Conservation (phyloP, 495 filamentous ascomycete genomes). For the Xylaria venustula region DNA sequence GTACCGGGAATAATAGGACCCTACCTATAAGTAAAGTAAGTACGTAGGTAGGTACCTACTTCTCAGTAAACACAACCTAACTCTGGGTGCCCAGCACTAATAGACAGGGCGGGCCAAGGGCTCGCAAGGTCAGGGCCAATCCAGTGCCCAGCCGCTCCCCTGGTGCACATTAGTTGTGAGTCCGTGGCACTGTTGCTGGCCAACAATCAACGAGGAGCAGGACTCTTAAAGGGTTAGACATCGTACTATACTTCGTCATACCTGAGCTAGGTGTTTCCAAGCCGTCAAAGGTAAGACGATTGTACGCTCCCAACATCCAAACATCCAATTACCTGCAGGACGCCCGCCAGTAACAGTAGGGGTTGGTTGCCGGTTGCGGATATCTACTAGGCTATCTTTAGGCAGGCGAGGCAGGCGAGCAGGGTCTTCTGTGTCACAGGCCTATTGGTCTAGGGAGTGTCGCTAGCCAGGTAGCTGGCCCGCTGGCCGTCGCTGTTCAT, state of each 20-base stretch:
- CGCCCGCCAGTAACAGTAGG: background rate
- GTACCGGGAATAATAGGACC: too few relatives aligned
- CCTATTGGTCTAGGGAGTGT: constrained; percentile 1
- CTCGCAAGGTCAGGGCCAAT: background rate
- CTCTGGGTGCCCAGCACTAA: too few relatives aligned
- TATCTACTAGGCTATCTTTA: background rate
- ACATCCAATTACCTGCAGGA: background rate
- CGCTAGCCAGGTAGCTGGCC: background rate
- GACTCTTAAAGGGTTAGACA: background rate
- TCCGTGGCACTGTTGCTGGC: background rate
- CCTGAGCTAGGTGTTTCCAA: background rate
- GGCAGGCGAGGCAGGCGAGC: background rate
- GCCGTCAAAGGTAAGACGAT: background rate
- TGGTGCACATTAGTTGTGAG: background rate
- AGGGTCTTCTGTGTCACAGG: constrained; percentile 5
- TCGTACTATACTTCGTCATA: background rate
- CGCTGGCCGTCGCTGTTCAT: background rate
- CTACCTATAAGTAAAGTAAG: too few relatives aligned
- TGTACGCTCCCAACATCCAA: background rate
- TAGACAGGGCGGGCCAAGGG: too few relatives aligned
- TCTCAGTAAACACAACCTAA: too few relatives aligned
- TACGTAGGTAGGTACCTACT: too few relatives aligned
- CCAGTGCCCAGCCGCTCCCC: background rate
- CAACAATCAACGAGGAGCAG: background rate
- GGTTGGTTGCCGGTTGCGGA: constrained; percentile 7